A percentile compares a stretch with the other conserved stretches of the same genome.
phyloP scores from a whole-genome alignment of 495 filamentous ascomycete species.

The Aspergillus egyptiacus region DNA sequence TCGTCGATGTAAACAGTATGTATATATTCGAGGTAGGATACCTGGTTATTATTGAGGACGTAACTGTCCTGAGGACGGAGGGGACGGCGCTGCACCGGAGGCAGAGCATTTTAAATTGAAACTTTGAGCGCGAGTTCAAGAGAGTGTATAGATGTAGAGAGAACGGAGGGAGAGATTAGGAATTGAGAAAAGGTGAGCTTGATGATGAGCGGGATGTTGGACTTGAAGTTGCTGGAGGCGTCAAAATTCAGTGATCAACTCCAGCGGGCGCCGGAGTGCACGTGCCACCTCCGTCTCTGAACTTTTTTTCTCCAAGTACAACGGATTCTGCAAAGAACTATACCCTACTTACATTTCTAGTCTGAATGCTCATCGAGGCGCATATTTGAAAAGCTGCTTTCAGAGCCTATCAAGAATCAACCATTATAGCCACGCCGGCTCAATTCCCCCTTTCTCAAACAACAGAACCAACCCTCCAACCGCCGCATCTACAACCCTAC shows the following conservation, averaged over 20 bases:
- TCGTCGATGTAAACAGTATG: not conserved
- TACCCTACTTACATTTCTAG: not conserved
- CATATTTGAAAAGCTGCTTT: no score
- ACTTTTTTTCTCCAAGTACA: constrained; percentile 11
- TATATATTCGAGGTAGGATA: not conserved
- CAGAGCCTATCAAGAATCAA: not conserved
- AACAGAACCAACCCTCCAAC: not conserved
- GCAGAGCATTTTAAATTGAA: constrained; percentile 27
- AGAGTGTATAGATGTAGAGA: constrained; percentile 4
- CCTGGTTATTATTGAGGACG: constrained; percentile 18
- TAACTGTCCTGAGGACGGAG: constrained; percentile 17
- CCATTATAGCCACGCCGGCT: not conserved
- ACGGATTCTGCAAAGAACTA: not conserved
- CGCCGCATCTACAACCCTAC: not conserved
- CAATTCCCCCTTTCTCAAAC: not conserved
- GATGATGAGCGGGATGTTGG: constrained; percentile 1
- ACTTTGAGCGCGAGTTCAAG: not conserved
- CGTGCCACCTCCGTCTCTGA: constrained; percentile 23
- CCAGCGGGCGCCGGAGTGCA: constrained; percentile 25
- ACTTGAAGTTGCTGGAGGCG: constrained; percentile 21
- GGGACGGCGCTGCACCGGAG: constrained; percentile 30
- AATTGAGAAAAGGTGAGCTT: constrained; percentile 1
- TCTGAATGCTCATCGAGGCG: not conserved
- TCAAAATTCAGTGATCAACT: constrained; percentile 33
- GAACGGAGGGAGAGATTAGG: not conserved